Percentiles rank a stretch among this genome's conserved stretches.
Evolutionary conservation across 495 filamentous ascomycete genomes (phyloP).

Genomic region (Trichoderma orchidacearum): DNA sequence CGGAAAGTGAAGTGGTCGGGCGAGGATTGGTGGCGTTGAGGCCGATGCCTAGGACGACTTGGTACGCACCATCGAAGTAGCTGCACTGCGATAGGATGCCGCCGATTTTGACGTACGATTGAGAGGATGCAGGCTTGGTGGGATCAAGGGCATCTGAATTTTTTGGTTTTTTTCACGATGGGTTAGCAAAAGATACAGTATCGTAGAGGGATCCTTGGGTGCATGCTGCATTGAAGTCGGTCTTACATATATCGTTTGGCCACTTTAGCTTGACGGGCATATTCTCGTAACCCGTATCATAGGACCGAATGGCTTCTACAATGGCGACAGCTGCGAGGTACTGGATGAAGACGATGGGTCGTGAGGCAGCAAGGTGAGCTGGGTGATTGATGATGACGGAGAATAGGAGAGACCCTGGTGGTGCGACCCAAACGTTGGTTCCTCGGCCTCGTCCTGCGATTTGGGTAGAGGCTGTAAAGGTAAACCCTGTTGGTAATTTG

Average conservation of each 20-base stretch:
- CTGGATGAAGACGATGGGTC: constrained; percentile 88
- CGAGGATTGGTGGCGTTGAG: constrained; percentile 76
- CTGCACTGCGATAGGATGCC: constrained; percentile 88
- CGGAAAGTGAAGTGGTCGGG: constrained; percentile 78
- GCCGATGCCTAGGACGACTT: constrained; percentile 80
- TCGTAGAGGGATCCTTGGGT: background rate
- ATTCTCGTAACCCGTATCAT: constrained; percentile 52
- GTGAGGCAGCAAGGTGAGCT: constrained; percentile 49
- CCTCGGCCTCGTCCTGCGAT: constrained; percentile 86
- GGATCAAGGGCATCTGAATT: constrained; percentile 62
- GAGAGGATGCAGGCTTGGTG: constrained; percentile 34
- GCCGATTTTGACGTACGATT: constrained; percentile 76
- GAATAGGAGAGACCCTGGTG: constrained; percentile 73
- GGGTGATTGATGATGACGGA: constrained; percentile 76
- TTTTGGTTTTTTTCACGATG: background rate
- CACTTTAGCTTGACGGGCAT: constrained; percentile 85
- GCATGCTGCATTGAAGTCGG: background rate
- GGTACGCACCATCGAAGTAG: constrained; percentile 64
- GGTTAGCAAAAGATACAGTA: constrained; percentile 14
- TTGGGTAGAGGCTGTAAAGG: constrained; percentile 83
- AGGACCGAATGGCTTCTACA: constrained; percentile 70
- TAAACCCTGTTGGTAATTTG: constrained; percentile 68
- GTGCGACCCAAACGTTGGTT: constrained; percentile 89
- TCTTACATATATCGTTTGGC: constrained; percentile 82
- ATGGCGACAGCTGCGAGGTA: constrained; percentile 88